These are phyloP conservation scores for Pseudomicrostroma phylloplanum DNA, from an alignment of 1,284 basidiomycete genomes.

Conservation along the genomic window DNA sequence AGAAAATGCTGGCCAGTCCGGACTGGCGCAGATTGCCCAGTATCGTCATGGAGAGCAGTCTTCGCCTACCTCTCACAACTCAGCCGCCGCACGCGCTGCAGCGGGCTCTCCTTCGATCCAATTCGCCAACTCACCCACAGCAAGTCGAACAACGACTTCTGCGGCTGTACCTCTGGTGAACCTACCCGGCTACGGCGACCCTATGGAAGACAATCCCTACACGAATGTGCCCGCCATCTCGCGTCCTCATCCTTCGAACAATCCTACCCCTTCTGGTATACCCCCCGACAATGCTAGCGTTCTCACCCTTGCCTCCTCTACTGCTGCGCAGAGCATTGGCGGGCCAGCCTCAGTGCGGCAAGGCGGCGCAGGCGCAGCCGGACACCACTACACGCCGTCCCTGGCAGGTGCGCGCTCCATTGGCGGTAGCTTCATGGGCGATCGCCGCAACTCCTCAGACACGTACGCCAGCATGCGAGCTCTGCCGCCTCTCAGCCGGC, in stretches of 20 bases:
- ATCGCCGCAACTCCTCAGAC: slow-evolving; percentile 35
- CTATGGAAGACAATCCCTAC: slow-evolving; percentile 20
- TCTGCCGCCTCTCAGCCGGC: slow-evolving; percentile 40
- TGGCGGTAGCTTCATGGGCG: slow-evolving; percentile 39
- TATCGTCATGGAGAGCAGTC: slow-evolving; percentile 56
- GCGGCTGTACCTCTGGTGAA: not conserved
- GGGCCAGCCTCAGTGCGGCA: slow-evolving; percentile 14
- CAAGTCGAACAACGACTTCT: slow-evolving; percentile 13
- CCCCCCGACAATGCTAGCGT: slow-evolving; percentile 86
- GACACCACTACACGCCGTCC: slow-evolving; percentile 27
- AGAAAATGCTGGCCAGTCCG: not conserved
- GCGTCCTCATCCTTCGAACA: slow-evolving; percentile 84
- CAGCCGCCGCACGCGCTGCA: slow-evolving; percentile 8
- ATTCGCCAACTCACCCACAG: slow-evolving; percentile 11
- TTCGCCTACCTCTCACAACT: slow-evolving; percentile 6
- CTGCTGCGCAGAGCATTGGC: slow-evolving; percentile 50
- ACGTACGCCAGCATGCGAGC: slow-evolving; percentile 42
- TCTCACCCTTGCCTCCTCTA: slow-evolving; percentile 84
- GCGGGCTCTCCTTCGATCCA: slow-evolving; percentile 19
- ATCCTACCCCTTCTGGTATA: slow-evolving; percentile 80
- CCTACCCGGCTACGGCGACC: slow-evolving; percentile 7
- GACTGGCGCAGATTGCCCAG: slow-evolving; percentile 82
- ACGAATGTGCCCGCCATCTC: slow-evolving; percentile 66
- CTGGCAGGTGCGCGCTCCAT: slow-evolving; percentile 35
- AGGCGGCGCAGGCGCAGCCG: slow-evolving; percentile 6